Evolutionary conservation across 371 early-diverging fungal genomes (phyloP), one percentile per base, ranked within the genome.

Genomic region (Zancudomyces culisetae): DNA sequence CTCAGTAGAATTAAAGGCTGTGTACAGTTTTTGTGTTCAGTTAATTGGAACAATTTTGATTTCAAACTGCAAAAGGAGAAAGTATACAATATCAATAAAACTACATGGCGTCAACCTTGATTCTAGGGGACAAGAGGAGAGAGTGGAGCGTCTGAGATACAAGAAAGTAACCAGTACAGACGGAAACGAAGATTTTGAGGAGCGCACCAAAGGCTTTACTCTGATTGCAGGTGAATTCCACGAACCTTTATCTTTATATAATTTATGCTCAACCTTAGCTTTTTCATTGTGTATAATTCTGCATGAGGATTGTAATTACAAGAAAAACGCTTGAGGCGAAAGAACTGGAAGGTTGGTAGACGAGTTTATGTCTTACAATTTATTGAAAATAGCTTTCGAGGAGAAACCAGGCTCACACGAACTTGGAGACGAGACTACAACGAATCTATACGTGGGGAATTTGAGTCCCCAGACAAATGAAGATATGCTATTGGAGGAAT

Each of bases 401-500:
- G 65, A 72, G 39, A 60, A 68, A 2, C 50, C 64, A 28, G 82
- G 79, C 15, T 77, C 49, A 8, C 45, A 43, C 24, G 84, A 85
- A 56, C 73, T 72, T 8, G 84, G 82, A 13, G 86, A 88, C 60
- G 77, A 77, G 4, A 57, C 55, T n/a, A 83, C 91, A 13, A 89
- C 91, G 13, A 92, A 92, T 57, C 61, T 94, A n/a, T 90, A 80
- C 60, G 73, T 94, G 22, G 81, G 86, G 22, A 89, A 91, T 55
- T 70, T 94, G 54, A 74, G 74, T 51, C 83, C 85, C 0, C 45
- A 71, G 55, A 71, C 78, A 3, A 76, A 78, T 55, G 91, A 90
- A 63, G 72, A 75, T 21, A 56, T 59, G 22, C 56, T 94, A 1
- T 84, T 83, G 55, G 63, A 72, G 53, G 75, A 73, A 22, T 94